These are phyloP conservation scores for Pythium rhizo-oryzae DNA, from an alignment of 352 stramenopile species.

Conservation along the genomic window DNA sequence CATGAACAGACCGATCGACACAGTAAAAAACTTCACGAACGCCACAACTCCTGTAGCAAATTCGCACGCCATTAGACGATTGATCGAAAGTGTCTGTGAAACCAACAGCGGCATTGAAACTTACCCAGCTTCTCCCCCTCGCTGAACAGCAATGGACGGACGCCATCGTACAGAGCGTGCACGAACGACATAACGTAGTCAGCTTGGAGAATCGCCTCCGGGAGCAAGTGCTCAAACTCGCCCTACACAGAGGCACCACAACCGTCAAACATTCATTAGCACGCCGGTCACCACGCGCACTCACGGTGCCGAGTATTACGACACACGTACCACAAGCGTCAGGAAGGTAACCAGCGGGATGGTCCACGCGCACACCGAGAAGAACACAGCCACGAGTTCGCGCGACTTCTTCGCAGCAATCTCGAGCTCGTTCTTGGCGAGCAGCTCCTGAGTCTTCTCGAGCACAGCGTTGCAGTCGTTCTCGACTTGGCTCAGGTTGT, in stretches of 20 bases:
- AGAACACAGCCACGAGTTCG: constrained; percentile 47
- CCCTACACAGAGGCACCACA: constrained; percentile 22
- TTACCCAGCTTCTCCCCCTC: constrained; percentile 33
- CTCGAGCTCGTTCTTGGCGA: constrained; percentile 46
- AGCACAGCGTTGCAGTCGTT: constrained; percentile 41
- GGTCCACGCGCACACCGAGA: constrained; percentile 45
- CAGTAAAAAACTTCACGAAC: constrained; percentile 41
- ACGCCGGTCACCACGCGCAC: too few species aligned
- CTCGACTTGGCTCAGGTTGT: constrained; percentile 65
- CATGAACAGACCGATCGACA: constrained; percentile 45
- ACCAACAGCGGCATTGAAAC: background rate
- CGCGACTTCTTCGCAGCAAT: constrained; percentile 45
- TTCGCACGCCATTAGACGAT: constrained; percentile 3
- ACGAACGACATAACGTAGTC: constrained; percentile 48
- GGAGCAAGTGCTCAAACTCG: constrained; percentile 45
- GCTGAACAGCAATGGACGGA: constrained; percentile 44
- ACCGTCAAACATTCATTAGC: background rate
- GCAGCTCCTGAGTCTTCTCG: constrained; percentile 32
- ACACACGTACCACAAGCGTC: constrained; percentile 37
- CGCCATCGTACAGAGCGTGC: constrained; percentile 32
- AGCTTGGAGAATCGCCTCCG: constrained; percentile 34
- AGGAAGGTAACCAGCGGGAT: constrained; percentile 49
- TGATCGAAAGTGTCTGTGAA: background rate
- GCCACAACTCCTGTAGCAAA: constrained; percentile 27
- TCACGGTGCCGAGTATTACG: too few species aligned